Conservation (phyloP, 2,329 filamentous ascomycete species). For the Simplicillium aogashimaense region DNA sequence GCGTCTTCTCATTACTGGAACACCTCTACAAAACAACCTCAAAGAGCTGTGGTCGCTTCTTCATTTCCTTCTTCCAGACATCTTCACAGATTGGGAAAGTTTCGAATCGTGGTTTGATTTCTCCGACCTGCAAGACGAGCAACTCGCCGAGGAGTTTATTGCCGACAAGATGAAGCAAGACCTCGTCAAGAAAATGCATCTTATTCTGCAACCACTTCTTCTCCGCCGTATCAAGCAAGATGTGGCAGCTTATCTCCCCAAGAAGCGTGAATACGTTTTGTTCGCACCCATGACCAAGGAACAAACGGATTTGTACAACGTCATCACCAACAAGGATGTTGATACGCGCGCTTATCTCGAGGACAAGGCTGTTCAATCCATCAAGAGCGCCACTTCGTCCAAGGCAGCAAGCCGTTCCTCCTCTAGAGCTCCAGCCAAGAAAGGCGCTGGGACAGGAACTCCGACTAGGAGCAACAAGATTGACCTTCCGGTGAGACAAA, state of each 20-base stretch:
- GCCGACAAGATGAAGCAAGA: conserved; percentile 57
- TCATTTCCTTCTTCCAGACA: conserved; percentile 84
- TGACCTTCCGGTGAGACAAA: conserved; percentile 24
- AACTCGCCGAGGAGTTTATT: conserved; percentile 67
- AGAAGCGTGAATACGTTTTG: conserved; percentile 92
- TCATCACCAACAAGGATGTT: conserved; percentile 43
- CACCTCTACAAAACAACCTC: conserved; percentile 90
- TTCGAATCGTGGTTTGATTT: conserved; percentile 98
- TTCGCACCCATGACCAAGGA: conserved; percentile 87
- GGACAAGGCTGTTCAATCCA: conserved; percentile 60
- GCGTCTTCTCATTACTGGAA: conserved; percentile 85
- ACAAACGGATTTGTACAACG: conserved; percentile 81
- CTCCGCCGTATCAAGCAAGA: conserved; percentile 86
- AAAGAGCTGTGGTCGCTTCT: conserved; percentile 91
- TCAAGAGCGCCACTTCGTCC: conserved; percentile 28
- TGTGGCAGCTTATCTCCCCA: conserved; percentile 82
- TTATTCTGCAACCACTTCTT: conserved; percentile 84
- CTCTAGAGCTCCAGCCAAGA: conserved; percentile 1
- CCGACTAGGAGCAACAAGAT: conserved; percentile 11
- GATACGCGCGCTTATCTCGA: conserved; percentile 71
- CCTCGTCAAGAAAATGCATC: conserved; percentile 66
- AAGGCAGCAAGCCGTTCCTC: conserved; percentile 21
- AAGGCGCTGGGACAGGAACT: conserved; percentile 1
- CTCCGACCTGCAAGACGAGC: conserved; percentile 77
- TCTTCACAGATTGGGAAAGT: conserved; percentile 86